These are phyloP conservation scores for Fusarium lyarnte DNA, from an alignment of 2,329 filamentous ascomycete genomes.

Conservation along the genomic window DNA sequence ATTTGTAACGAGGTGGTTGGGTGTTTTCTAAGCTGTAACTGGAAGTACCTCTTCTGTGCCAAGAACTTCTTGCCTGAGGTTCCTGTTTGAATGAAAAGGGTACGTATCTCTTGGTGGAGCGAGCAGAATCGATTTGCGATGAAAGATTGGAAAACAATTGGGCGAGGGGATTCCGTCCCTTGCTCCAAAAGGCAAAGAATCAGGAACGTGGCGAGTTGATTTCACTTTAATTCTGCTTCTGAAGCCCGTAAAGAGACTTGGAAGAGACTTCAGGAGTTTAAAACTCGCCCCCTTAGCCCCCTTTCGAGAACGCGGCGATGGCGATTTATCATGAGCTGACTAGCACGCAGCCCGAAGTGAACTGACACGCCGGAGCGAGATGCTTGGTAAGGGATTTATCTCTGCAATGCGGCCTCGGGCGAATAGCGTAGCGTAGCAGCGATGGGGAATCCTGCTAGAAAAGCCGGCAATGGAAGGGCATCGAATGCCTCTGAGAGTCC, in stretches of 20 bases:
- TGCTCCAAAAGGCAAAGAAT: constrained; percentile 27
- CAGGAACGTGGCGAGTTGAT: constrained; percentile 25
- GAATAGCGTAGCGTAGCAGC: constrained; percentile 33
- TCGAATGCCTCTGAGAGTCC: constrained; percentile 29
- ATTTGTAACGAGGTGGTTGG: constrained; percentile 37
- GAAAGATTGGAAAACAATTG: constrained; percentile 10
- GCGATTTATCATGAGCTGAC: constrained; percentile 43
- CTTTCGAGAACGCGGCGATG: constrained; percentile 35
- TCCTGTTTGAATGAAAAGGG: not conserved
- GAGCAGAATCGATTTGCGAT: constrained; percentile 1
- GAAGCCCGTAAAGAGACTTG: constrained; percentile 5
- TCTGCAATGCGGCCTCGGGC: constrained; percentile 5
- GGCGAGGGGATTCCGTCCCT: constrained; percentile 9
- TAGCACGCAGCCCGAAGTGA: constrained; percentile 31
- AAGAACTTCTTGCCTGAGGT: constrained; percentile 32
- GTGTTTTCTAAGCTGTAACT: constrained; percentile 22
- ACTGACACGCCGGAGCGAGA: constrained; percentile 30
- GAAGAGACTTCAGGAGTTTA: not conserved
- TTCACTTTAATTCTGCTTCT: constrained; percentile 18
- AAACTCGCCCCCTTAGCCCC: constrained; percentile 34
- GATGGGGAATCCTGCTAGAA: constrained; percentile 28
- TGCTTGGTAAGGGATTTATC: constrained; percentile 39
- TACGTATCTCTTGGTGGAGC: constrained; percentile 26
- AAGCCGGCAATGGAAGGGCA: constrained; percentile 39
- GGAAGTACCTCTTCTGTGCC: constrained; percentile 17